Conservation (phyloP, 179 eudicot species). For the Beta lomatogona region DNA sequence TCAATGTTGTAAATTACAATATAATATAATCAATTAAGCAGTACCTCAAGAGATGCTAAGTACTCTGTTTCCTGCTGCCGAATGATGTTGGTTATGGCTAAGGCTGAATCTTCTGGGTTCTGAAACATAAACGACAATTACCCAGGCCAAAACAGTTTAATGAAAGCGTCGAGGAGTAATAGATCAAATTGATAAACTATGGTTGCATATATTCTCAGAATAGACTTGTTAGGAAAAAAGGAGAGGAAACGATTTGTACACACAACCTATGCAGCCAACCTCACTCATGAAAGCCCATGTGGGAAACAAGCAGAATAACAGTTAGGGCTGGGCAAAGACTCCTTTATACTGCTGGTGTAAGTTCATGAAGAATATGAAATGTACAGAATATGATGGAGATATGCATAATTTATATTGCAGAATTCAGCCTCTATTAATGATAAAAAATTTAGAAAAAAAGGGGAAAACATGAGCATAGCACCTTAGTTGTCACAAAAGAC, state of each 20-base stretch:
- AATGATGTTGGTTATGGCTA: conserved; percentile 66
- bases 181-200: not conserved
- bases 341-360: not conserved
- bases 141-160: conserved; percentile 18
- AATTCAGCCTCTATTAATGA: not conserved
- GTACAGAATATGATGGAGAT: not conserved
- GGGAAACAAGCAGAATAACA: not conserved
- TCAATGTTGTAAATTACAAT: not conserved
- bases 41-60: conserved; percentile 85
- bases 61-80: conserved; percentile 94
- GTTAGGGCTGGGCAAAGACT: not conserved
- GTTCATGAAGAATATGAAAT: not conserved
- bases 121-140: conserved; percentile 38
- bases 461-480: not conserved
- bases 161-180: not conserved
- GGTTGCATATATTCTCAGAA: conserved; percentile 1
- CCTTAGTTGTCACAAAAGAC: not conserved
- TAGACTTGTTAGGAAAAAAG: not conserved
- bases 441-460: not conserved
- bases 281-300: not conserved
- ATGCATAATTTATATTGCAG: not conserved
- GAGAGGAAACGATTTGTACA: not conserved
- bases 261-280: not conserved
- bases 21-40: not conserved
- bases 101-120: conserved; percentile 87